phyloP scores from a whole-genome alignment of 2,329 filamentous ascomycete genomes.

The Botrytis squamosa region DNA sequence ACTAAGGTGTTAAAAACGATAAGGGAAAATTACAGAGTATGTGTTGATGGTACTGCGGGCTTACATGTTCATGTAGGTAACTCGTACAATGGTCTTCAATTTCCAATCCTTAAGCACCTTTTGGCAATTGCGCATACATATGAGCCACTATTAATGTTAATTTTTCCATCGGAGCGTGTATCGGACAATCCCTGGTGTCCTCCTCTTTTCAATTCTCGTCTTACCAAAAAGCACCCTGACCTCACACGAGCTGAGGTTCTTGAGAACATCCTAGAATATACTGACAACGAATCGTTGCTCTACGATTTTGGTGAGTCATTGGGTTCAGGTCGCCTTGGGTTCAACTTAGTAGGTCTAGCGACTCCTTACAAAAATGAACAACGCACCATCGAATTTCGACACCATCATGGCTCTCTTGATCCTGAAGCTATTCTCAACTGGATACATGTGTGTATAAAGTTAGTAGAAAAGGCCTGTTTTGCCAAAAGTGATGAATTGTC shows the following conservation, averaged over 20 bases:
- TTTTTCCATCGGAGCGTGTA: not conserved
- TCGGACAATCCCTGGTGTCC: not conserved
- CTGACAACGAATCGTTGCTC: not conserved
- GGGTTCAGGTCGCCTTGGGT: not conserved
- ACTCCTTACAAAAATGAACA: not conserved
- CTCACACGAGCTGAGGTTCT: not conserved
- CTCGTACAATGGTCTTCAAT: constrained; percentile 27
- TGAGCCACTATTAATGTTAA: constrained; percentile 29
- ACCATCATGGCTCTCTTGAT: constrained; percentile 32
- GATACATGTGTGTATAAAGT: constrained; percentile 25
- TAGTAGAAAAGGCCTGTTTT: constrained; percentile 20
- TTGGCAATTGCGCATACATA: constrained; percentile 33
- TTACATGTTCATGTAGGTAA: constrained; percentile 40
- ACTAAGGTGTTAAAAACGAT: constrained; percentile 23
- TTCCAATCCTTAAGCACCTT: constrained; percentile 34
- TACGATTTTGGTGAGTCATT: not conserved
- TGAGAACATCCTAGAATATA: not conserved
- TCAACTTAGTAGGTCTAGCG: not conserved
- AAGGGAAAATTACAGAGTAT: constrained; percentile 25
- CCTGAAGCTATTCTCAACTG: constrained; percentile 26
- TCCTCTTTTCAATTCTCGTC: not conserved
- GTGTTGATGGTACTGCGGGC: constrained; percentile 32
- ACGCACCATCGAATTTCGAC: constrained; percentile 34
- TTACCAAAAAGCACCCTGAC: no score
- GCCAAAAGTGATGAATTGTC: not conserved